Conservation (phyloP, 768 basidiomycete genomes). For the Paxillus ammoniavirescens region DNA sequence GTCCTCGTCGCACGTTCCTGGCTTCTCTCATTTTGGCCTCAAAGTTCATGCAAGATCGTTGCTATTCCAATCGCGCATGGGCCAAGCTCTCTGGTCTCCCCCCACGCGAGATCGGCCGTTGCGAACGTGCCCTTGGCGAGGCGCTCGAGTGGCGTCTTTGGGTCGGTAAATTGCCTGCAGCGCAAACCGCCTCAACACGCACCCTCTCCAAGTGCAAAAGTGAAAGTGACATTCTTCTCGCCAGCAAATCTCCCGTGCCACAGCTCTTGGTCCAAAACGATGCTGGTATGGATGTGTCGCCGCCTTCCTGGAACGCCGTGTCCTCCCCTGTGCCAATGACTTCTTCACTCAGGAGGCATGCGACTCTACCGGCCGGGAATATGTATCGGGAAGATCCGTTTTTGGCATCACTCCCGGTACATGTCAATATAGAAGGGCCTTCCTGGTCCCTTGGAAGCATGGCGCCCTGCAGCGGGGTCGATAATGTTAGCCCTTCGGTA, state of each 20-base stretch:
- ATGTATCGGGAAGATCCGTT: slow-evolving; percentile 21
- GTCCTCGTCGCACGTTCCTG: slow-evolving; percentile 86
- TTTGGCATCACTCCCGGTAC: not conserved
- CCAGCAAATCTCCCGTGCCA: slow-evolving; percentile 1
- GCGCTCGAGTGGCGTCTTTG: slow-evolving; percentile 90
- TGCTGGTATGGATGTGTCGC: slow-evolving; percentile 3
- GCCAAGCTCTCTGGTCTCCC: slow-evolving; percentile 89
- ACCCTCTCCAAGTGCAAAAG: slow-evolving; percentile 50
- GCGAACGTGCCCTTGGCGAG: slow-evolving; percentile 84
- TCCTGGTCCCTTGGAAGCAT: not conserved
- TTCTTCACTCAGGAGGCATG: slow-evolving; percentile 37
- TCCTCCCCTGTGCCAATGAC: slow-evolving; percentile 16
- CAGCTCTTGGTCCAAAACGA: not conserved
- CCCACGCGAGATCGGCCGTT: slow-evolving; percentile 81
- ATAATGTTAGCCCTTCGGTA: slow-evolving; percentile 24
- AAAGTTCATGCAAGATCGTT: slow-evolving; percentile 92
- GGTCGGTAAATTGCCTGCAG: slow-evolving; percentile 70
- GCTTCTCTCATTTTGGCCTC: slow-evolving; percentile 86
- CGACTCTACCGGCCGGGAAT: slow-evolving; percentile 41
- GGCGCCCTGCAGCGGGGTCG: not conserved
- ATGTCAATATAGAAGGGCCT: not conserved
- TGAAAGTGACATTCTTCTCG: slow-evolving; percentile 37
- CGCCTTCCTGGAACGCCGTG: not conserved
- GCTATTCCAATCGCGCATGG: slow-evolving; percentile 94
- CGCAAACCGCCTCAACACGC: slow-evolving; percentile 34